These are phyloP conservation scores for Mycena alexandri DNA, from an alignment of 768 basidiomycete species.

Conservation along the genomic window DNA sequence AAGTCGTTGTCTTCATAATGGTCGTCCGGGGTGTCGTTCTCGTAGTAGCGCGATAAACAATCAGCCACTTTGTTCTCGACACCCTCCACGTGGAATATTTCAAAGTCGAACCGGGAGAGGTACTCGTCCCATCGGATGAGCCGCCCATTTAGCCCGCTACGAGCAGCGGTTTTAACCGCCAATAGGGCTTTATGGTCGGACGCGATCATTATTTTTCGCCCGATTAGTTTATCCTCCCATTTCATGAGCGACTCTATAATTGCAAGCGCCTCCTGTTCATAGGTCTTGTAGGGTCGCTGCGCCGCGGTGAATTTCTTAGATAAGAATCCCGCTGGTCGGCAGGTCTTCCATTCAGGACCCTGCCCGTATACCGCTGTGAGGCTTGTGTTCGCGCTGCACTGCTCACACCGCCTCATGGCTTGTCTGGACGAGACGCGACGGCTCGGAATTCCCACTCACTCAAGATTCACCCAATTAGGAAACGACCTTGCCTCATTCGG, in stretches of 20 bases:
- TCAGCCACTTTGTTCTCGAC: too few species aligned
- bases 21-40: neutral
- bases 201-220: neutral
- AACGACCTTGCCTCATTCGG: too few species aligned
- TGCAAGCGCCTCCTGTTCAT: neutral
- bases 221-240: neutral
- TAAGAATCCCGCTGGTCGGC: too few species aligned
- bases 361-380: too few species aligned
- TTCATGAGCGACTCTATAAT: neutral
- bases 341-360: too few species aligned
- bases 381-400: too few species aligned
- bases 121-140: conserved; percentile 14
- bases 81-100: too few species aligned
- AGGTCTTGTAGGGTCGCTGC: neutral
- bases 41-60: too few species aligned
- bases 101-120: neutral
- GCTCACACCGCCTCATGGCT: too few species aligned
- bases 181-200: neutral
- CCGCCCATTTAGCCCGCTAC: neutral
- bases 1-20: neutral
- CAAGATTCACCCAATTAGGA: too few species aligned
- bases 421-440: too few species aligned
- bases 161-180: neutral
- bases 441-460: too few species aligned
- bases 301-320: neutral